Base-by-base conservation (phyloP, 129 eudicot species). In the Saussurea involucrata region DNA sequence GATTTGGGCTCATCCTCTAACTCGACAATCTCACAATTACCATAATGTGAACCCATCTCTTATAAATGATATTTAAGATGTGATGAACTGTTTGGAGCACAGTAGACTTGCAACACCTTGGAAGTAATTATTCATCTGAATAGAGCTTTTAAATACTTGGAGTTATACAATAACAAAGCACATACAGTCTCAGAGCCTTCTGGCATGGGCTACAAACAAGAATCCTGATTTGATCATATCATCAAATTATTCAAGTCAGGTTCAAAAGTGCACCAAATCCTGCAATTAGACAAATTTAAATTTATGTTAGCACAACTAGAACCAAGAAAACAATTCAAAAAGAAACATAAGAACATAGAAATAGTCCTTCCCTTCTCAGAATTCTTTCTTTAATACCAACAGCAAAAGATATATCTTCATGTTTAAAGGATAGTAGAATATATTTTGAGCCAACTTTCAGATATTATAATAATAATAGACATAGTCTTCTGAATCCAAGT, bases 21-120 rank as follows among this genome's bases (percentile, higher is more conserved):
- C 80, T 90, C 96, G 25, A 86, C 78, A 74, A 92, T 90, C 83
- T 92, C 98, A 82, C 85, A 79, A 67, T 68, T 90, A 68, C 89
- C 80, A 69, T 63, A 69, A 68, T 70, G 79, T 36, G 92, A 83
- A n/a, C 86, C 82, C 92, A 86, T 88, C 53, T 28, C 24, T 11
- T 40, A 58, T n/a, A 20, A 6, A 40, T n/a, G 15, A 65, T 32
- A 58, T 25, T 10, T 17, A 25, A 13, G 2, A 24, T 63, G 27
- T 36, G 65, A 66, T 10, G 70, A 60, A 20, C 25, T 58, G 69
- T 72, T n/a, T 72, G 44, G 40, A 80, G 17, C 2, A 40, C 49
- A 10, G 49, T 40, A 40, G 49, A 40, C 4, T 40, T 40, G 10
- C 49, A 17, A 3, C 2, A 55, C 76, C 34, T 34, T 37, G 76